phyloP scores from a whole-genome alignment of 768 basidiomycete genomes.

The Rhodotorula diobovata region DNA sequence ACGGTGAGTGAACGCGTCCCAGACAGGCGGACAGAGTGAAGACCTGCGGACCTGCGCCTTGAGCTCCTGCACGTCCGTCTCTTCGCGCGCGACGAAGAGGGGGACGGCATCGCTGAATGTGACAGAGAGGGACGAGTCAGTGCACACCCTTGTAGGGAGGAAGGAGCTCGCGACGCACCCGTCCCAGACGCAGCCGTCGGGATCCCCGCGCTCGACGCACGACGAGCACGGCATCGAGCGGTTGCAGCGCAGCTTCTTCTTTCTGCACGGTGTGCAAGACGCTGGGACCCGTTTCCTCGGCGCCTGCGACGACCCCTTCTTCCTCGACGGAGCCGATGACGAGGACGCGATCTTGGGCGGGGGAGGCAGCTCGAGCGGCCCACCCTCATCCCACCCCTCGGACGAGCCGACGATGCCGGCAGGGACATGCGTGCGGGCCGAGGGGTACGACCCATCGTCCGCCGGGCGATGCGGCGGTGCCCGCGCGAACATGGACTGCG shows the following conservation, averaged over 20 bases:
- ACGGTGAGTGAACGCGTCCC: no score
- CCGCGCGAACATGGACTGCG: not conserved
- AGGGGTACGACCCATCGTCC: not conserved
- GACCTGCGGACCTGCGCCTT: conserved; percentile 5
- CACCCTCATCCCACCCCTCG: not conserved
- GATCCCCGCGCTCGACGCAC: conserved; percentile 20
- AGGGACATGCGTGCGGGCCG: not conserved
- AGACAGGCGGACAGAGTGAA: not conserved
- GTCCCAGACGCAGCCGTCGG: conserved; percentile 26
- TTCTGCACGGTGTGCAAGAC: conserved; percentile 24
- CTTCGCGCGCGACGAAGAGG: conserved; percentile 9
- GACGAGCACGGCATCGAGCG: conserved; percentile 27
- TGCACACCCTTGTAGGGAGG: no score
- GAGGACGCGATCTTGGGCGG: not conserved
- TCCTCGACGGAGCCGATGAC: not conserved
- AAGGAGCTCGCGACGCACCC: conserved; percentile 13
- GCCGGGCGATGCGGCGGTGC: no score
- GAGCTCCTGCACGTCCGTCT: conserved; percentile 21
- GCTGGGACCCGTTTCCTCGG: conserved; percentile 15
- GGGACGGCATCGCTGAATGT: conserved; percentile 21
- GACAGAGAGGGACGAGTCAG: no score
- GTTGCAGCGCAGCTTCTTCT: conserved; percentile 33
- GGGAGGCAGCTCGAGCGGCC: not conserved
- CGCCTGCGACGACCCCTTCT: conserved; percentile 2
- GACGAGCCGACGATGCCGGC: conserved; percentile 7